phyloP scores from a whole-genome alignment of 2,329 filamentous ascomycete genomes.

The Mycocentrospora acerina region DNA sequence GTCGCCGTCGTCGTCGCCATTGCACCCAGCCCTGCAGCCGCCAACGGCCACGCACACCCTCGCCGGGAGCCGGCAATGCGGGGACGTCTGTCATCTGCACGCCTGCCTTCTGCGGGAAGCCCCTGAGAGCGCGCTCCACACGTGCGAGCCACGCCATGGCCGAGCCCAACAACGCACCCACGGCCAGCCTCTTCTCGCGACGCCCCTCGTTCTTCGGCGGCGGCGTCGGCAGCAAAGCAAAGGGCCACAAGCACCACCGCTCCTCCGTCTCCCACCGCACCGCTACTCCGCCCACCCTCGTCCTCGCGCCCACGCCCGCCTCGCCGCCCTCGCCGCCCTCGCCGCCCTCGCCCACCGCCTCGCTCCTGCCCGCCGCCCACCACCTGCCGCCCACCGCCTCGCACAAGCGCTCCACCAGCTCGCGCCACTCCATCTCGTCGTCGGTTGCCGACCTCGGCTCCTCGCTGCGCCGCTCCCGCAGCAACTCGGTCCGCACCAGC shows the following conservation, averaged over 20 bases:
- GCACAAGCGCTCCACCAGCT: constrained; percentile 26
- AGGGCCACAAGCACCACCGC: background rate
- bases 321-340: constrained; percentile 2
- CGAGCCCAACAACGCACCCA: constrained; percentile 10
- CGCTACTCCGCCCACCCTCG: background rate
- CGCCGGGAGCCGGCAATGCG: constrained; percentile 1
- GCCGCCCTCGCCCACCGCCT: background rate
- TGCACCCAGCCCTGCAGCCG: background rate
- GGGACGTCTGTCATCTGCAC: background rate
- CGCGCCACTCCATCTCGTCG: constrained; percentile 37
- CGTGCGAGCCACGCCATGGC: constrained; percentile 13
- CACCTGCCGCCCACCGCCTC: constrained; percentile 23
- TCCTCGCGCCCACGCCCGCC: constrained; percentile 4
- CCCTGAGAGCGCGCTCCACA: constrained; percentile 1
- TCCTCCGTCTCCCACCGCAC: constrained; percentile 3
- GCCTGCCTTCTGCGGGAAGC: constrained; percentile 1
- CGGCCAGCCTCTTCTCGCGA: constrained; percentile 28
- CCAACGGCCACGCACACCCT: no score
- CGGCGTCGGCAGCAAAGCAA: constrained; percentile 1
- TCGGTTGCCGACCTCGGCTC: constrained; percentile 43
- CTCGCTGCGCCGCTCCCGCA: constrained; percentile 42
- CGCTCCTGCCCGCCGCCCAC: constrained; percentile 9
- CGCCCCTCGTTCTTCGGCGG: constrained; percentile 36
- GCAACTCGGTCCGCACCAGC: constrained; percentile 46
- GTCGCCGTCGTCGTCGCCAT: no score